Evolutionary conservation across 331 rosid species (phyloP), one percentile per base, ranked within the genome.

Genomic region (Spiraea crenata): DNA sequence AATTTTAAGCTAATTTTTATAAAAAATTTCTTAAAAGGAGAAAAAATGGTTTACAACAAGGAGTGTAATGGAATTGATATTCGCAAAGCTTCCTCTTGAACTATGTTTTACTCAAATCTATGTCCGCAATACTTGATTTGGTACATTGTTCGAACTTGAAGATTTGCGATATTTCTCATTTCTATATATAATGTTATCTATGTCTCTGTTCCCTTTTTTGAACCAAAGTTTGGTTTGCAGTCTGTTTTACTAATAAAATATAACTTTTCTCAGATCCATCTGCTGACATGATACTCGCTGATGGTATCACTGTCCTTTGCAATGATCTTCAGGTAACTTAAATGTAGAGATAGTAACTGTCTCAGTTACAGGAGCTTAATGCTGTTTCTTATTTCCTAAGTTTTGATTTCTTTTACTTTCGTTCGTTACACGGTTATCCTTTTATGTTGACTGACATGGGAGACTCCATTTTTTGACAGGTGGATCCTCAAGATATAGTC

Each of bases 401-500:
- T 16, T 19, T 56, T n/a, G 1, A 44, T 37, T 46, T 13, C 13
- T 15, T 15, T 1, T 56, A 0, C 11, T 42, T 14, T 57, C 11
- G 37, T 10, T 17, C 15, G 61, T 41, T 42, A 34, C 5, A 59
- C 65, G 41, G 55, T 56, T 12, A 56, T 81, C 52, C 51, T 46
- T 65, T 20, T 70, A 39, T 39, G 31, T 19, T 65, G 47, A 70
- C 65, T 88, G 71, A 70, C 79, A n/a, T 54, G 76, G 46, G 16
- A 63, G 51, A 63, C 47, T 70, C 20, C 39, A 38, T 63, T 63
- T 46, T 73, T 70, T 69, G 80, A 72, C 92, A 95, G 99, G 99
- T 95, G 88, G 99, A 95, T 88, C 99, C 96, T 70, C 98, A 95
- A 89, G 99, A 95, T 78, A 91, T 95, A 31, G 98, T 95, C 71